Evolutionary conservation across 352 stramenopile genomes (phyloP).

Genomic region (Phytophthora foliorum): DNA sequence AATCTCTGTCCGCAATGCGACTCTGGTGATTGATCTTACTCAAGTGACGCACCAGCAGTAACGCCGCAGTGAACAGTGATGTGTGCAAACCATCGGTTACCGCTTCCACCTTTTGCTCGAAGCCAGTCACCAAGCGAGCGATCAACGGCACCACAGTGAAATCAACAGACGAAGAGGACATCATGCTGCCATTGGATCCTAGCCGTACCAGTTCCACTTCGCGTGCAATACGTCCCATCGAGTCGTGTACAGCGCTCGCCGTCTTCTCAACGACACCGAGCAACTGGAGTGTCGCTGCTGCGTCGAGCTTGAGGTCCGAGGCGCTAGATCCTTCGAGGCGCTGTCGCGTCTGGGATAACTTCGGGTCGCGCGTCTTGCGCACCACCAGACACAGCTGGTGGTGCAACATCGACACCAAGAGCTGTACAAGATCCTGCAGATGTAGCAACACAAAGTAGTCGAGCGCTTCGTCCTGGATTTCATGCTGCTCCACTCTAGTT

Average conservation of each 20-base stretch:
- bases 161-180: conserved; percentile 2
- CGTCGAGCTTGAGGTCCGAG: conserved; percentile 32
- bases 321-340: conserved; percentile 36
- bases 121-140: conserved; percentile 41
- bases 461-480: conserved; percentile 42
- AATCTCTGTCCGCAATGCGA: conserved; percentile 8
- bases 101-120: conserved; percentile 36
- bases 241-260: conserved; percentile 28
- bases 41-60: conserved; percentile 66
- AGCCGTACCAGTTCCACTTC: conserved; percentile 25
- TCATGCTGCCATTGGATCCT: conserved; percentile 11
- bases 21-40: conserved; percentile 26
- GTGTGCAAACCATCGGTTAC: conserved; percentile 46
- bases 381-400: conserved; percentile 72
- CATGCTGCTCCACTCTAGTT: conserved; percentile 43
- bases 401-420: conserved; percentile 82
- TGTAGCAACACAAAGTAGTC: conserved; percentile 67
- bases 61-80: conserved; percentile 57
- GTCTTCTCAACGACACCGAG: conserved; percentile 38
- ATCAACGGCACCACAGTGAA: conserved; percentile 35
- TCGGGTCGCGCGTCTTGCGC: conserved; percentile 67
- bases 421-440: conserved; percentile 55
- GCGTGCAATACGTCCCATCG: conserved; percentile 16
- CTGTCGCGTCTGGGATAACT: conserved; percentile 63
- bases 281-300: conserved; percentile 30